These are phyloP conservation scores for Paraleonurus japonicus DNA, from an alignment of 257 asterid species.

Conservation along the genomic window DNA sequence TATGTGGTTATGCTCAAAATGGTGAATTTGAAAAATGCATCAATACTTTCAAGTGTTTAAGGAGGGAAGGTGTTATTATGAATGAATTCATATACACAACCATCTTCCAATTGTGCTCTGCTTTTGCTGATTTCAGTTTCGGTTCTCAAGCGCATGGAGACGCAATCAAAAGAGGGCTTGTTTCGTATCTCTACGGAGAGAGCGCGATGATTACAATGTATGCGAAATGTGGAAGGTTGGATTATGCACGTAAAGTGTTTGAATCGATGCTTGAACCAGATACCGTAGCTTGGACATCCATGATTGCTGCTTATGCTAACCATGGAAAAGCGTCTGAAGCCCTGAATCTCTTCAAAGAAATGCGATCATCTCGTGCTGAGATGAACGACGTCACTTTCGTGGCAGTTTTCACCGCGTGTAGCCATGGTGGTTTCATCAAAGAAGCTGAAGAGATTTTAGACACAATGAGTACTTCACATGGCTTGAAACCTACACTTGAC, in stretches of 20 bases:
- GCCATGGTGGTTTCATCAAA: slow-evolving; percentile 53
- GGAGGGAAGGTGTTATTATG: slow-evolving; percentile 36
- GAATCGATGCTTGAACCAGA: slow-evolving; percentile 40
- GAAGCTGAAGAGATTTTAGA: slow-evolving; percentile 39
- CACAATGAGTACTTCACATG: slow-evolving; percentile 40
- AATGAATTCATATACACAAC: slow-evolving; percentile 55
- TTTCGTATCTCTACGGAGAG: slow-evolving; percentile 50
- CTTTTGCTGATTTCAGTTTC: slow-evolving; percentile 40
- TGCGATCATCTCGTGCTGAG: slow-evolving; percentile 39
- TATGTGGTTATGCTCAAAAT: slow-evolving; percentile 45
- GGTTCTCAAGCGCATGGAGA: slow-evolving; percentile 62
- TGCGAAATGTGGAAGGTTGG: slow-evolving; percentile 51
- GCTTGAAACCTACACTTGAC: slow-evolving; percentile 39
- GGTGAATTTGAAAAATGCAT: slow-evolving; percentile 48
- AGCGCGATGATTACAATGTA: slow-evolving; percentile 59
- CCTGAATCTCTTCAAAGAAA: slow-evolving; percentile 36
- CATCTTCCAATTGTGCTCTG: slow-evolving; percentile 51
- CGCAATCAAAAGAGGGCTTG: slow-evolving; percentile 47
- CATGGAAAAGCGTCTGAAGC: slow-evolving; percentile 53
- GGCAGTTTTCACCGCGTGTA: slow-evolving; percentile 54
- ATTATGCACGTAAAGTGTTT: slow-evolving; percentile 40
- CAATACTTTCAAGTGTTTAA: slow-evolving; percentile 38
- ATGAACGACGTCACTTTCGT: slow-evolving; percentile 43
- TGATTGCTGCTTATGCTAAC: slow-evolving; percentile 48
- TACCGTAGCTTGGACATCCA: slow-evolving; percentile 56